phyloP scores from a whole-genome alignment of 768 basidiomycete genomes.

The Austroboletus festivus region DNA sequence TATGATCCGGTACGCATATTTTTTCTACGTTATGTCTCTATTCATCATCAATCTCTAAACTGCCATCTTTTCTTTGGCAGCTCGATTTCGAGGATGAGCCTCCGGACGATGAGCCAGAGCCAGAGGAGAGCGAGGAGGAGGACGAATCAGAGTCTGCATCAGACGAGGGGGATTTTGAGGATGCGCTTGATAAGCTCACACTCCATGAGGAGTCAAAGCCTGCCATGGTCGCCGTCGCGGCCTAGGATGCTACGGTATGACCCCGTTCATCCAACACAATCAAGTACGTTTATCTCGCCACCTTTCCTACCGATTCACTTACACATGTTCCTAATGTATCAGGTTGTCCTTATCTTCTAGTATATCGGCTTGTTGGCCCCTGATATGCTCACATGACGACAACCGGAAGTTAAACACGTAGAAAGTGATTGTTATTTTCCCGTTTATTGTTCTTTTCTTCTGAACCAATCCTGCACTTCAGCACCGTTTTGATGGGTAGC shows the following conservation, averaged over 20 bases:
- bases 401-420: neutral
- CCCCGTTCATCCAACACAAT: neutral
- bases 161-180: slow-evolving; percentile 52
- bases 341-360: neutral
- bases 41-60: too few species aligned
- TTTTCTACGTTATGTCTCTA: too few species aligned
- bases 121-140: slow-evolving; percentile 32
- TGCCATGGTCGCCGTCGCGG: slow-evolving; percentile 14
- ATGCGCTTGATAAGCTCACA: slow-evolving; percentile 63
- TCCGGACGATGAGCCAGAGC: slow-evolving; percentile 43
- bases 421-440: neutral
- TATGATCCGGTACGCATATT: slow-evolving; percentile 89
- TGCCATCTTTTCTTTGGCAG: slow-evolving; percentile 34
- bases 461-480: neutral
- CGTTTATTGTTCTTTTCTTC: neutral
- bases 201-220: slow-evolving; percentile 15
- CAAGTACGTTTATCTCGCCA: neutral
- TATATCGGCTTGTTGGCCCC: neutral
- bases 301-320: neutral
- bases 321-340: neutral
- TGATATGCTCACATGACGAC: neutral
- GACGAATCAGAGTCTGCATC: slow-evolving; percentile 37
- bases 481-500: neutral
- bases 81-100: slow-evolving; percentile 82
- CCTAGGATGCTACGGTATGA: slow-evolving; percentile 8